These are phyloP conservation scores for Populus nigra DNA, from an alignment of 345 rosid genomes.

Conservation along the genomic window DNA sequence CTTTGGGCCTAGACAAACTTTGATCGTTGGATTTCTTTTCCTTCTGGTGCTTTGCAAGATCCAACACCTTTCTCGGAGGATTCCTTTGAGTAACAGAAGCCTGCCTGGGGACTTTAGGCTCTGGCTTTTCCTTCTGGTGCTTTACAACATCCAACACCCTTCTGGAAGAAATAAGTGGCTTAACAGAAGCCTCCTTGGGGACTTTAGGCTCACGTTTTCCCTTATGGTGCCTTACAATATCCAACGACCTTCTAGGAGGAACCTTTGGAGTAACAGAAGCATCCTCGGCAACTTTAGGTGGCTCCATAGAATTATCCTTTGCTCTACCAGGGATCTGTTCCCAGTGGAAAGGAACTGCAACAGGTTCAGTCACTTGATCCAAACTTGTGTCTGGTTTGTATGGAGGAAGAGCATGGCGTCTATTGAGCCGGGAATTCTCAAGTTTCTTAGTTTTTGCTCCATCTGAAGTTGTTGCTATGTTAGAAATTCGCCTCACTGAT, in stretches of 20 bases:
- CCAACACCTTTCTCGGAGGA: conserved; percentile 37
- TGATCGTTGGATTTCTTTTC: conserved; percentile 24
- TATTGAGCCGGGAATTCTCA: conserved; percentile 25
- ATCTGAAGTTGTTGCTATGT: conserved; percentile 33
- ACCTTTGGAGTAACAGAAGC: conserved; percentile 36
- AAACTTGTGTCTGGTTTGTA: conserved; percentile 29
- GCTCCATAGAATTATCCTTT: conserved; percentile 28
- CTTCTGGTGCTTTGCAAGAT: conserved; percentile 25
- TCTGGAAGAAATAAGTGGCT: background rate
- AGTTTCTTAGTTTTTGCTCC: conserved; percentile 24
- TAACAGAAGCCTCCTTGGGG: background rate
- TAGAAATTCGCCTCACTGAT: conserved; percentile 65
- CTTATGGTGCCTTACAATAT: conserved; percentile 25
- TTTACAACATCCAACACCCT: background rate
- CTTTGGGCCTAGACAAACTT: conserved; percentile 8
- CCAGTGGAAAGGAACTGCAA: conserved; percentile 86
- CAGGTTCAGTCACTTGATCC: conserved; percentile 71
- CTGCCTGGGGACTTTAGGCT: conserved; percentile 18
- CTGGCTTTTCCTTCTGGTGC: conserved; percentile 7
- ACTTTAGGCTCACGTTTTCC: conserved; percentile 14
- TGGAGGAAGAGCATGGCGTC: conserved; percentile 28
- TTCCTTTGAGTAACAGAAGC: conserved; percentile 36
- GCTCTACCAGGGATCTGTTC: conserved; percentile 77
- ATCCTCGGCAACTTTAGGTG: conserved; percentile 16
- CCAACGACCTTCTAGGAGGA: conserved; percentile 37